Evolutionary conservation across 441 rosid genomes (phyloP), one percentile per base, ranked within the genome.

Genomic region (Erysimum pusillum): DNA sequence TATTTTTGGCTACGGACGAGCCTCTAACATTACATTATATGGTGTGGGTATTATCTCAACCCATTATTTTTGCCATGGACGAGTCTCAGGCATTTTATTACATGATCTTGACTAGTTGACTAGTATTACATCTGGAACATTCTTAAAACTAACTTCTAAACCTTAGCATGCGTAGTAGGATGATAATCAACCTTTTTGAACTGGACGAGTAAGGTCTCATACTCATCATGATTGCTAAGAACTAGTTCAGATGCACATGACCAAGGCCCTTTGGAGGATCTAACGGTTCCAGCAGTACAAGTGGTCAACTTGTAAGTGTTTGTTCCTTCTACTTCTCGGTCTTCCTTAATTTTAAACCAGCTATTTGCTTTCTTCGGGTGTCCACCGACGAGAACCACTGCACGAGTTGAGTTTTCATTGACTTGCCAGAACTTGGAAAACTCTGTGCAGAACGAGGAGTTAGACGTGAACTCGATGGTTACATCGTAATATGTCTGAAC

Each of bases 351-450:
- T 51, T 12, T n/a, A 69, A 76, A 76, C 20, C 0, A 0, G 42
- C 49, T 39, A 31, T 60, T n/a, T n/a, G n/a, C n/a, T n/a, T n/a
- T n/a, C n/a, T n/a, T n/a, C n/a, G n/a, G n/a, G n/a, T n/a, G n/a
- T n/a, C n/a, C n/a, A n/a, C n/a, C n/a, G n/a, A n/a, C n/a, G n/a
- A n/a, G n/a, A n/a, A n/a, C n/a, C n/a, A n/a, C n/a, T n/a, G n/a
- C n/a, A n/a, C 2, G 10, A 1, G 46, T 14, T 28, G 62, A 11
- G 53, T 25, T 48, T 0, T 14, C 15, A 25, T 35, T 34, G 9
- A 53, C 71, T 42, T 5, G 41, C 80, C 80, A 76, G 1, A 76
- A 14, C 69, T 62, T 69, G 63, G 79, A 34, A 18, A 32, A 14
- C 0, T 51, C 32, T 4, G 15, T 52, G 59, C 79, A n/a, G n/a